Evolutionary conservation across 2,329 filamentous ascomycete genomes (phyloP).

Genomic region (Fusarium sp.): DNA sequence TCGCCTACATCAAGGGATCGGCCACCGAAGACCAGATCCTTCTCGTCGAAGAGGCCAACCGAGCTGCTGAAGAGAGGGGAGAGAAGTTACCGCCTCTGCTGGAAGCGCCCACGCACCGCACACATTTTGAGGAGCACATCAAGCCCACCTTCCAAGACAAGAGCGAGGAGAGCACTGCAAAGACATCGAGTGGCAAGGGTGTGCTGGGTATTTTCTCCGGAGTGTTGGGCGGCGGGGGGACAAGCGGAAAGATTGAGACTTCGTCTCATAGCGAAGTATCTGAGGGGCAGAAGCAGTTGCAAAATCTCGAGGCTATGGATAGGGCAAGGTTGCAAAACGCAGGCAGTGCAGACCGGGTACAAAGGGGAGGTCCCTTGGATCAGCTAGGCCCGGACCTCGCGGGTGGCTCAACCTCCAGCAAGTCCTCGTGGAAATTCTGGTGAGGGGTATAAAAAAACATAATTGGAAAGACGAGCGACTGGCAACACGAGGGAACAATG

Average conservation of each 20-base stretch:
- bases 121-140: slow-evolving; percentile 49
- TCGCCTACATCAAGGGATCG: slow-evolving; percentile 67
- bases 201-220: slow-evolving; percentile 49
- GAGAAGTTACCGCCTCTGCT: slow-evolving; percentile 62
- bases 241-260: neutral
- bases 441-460: slow-evolving; percentile 30
- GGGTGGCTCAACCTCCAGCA: slow-evolving; percentile 51
- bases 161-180: slow-evolving; percentile 27
- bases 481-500: slow-evolving; percentile 18
- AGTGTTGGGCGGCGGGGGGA: slow-evolving; percentile 39
- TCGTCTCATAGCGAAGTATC: too few species aligned
- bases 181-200: slow-evolving; percentile 47
- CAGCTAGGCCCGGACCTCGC: slow-evolving; percentile 55
- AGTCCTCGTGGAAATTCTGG: slow-evolving; percentile 61
- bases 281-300: slow-evolving; percentile 24
- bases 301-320: slow-evolving; percentile 38
- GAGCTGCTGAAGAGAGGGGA: slow-evolving; percentile 56
- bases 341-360: slow-evolving; percentile 62
- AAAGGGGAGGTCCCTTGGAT: slow-evolving; percentile 60
- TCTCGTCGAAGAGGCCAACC: slow-evolving; percentile 66
- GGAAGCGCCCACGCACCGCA: slow-evolving; percentile 53
- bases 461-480: slow-evolving; percentile 34
- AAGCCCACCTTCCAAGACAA: slow-evolving; percentile 45
- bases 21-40: slow-evolving; percentile 65
- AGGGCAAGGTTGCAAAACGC: slow-evolving; percentile 52